Conservation (phyloP, 805 yeast genomes). For the Starmerella vitae region DNA sequence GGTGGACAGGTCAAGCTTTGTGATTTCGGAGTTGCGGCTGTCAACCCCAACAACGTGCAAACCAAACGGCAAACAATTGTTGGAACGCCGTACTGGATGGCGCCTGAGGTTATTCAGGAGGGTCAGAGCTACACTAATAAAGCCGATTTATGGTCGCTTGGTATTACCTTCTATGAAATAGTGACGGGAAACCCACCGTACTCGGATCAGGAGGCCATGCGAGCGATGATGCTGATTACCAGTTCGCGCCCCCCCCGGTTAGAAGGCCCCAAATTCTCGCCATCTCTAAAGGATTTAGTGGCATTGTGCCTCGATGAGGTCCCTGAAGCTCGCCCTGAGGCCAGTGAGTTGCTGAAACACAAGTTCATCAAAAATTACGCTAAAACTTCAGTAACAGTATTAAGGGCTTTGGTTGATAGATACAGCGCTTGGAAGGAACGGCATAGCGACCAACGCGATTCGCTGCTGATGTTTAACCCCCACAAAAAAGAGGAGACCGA, state of each 20-base stretch:
- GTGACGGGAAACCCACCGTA: conserved; percentile 98
- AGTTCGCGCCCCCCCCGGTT: conserved; percentile 88
- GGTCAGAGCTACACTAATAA: conserved; percentile 41
- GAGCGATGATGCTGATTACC: conserved; percentile 90
- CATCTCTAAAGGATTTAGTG: conserved; percentile 67
- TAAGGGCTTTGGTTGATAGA: conserved; percentile 59
- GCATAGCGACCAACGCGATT: conserved; percentile 35
- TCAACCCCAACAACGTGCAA: conserved; percentile 55
- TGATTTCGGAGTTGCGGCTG: conserved; percentile 98
- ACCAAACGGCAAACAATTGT: conserved; percentile 84
- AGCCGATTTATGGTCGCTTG: conserved; percentile 96
- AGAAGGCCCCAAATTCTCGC: conserved; percentile 75
- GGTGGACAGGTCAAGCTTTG: conserved; percentile 85
- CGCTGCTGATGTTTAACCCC: conserved; percentile 24
- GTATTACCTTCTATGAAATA: conserved; percentile 85
- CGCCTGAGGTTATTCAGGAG: conserved; percentile 35
- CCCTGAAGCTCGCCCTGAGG: conserved; percentile 74
- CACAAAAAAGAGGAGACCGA: conserved; percentile 18
- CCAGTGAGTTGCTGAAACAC: conserved; percentile 68
- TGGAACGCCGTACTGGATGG: conserved; percentile 47
- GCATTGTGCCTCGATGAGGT: conserved; percentile 90
- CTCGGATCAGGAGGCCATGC: conserved; percentile 82
- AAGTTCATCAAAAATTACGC: conserved; percentile 56
- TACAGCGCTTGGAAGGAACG: conserved; percentile 44
- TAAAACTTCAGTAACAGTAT: conserved; percentile 41